These are phyloP conservation scores for Westerdykella sp. DNA, from an alignment of 2,329 filamentous ascomycete species.

Conservation along the genomic window DNA sequence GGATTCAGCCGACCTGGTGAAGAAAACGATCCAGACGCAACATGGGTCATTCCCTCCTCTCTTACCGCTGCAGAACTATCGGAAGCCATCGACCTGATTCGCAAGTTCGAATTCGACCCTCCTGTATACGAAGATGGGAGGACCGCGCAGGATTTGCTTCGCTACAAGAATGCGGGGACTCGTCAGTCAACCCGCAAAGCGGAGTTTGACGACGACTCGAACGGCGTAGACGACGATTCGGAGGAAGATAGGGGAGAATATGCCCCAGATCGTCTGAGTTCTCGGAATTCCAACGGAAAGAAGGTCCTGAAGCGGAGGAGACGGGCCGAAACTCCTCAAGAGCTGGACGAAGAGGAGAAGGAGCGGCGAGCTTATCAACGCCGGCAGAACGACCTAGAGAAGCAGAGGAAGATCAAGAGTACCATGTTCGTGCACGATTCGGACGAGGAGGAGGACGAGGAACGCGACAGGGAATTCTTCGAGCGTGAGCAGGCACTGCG, in stretches of 20 bases:
- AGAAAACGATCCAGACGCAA: conserved; percentile 68
- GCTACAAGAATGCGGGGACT: conserved; percentile 55
- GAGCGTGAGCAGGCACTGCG: conserved; percentile 64
- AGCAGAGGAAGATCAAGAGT: conserved; percentile 75
- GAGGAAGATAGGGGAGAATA: conserved; percentile 57
- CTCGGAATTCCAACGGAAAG: conserved; percentile 44
- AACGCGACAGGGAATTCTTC: conserved; percentile 70
- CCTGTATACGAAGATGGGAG: conserved; percentile 70
- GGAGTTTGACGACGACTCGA: conserved; percentile 64
- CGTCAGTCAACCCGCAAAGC: conserved; percentile 42
- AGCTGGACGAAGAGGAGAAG: conserved; percentile 56
- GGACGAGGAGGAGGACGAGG: conserved; percentile 81
- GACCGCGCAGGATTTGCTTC: conserved; percentile 71
- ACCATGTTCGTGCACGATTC: conserved; percentile 72
- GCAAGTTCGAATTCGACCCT: conserved; percentile 71
- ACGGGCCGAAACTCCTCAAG: conserved; percentile 48
- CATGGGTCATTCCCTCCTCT: conserved; percentile 68
- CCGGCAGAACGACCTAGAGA: conserved; percentile 66
- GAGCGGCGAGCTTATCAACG: conserved; percentile 56
- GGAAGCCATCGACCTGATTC: conserved; percentile 65
- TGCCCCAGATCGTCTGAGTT: conserved; percentile 60
- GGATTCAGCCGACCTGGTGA: conserved; percentile 60
- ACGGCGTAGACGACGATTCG: conserved; percentile 52
- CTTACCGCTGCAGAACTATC: conserved; percentile 60
- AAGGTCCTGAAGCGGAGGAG: conserved; percentile 53